Percentiles rank a stretch among this genome's conserved stretches.
phyloP scores from a whole-genome alignment of 2,329 filamentous ascomycete species.

The Cordyceps farinosa region DNA sequence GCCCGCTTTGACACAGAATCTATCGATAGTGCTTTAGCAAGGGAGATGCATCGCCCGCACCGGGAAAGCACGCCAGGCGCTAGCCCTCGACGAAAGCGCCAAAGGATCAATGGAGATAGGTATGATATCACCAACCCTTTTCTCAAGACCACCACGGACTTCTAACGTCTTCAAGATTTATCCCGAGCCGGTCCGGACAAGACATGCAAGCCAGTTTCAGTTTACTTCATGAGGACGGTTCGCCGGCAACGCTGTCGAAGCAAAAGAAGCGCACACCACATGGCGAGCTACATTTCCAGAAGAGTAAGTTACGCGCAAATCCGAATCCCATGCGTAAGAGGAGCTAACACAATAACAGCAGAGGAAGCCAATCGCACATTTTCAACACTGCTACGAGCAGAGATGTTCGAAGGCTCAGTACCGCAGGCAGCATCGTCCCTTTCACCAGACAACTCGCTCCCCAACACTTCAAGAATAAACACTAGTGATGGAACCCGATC shows the following conservation, averaged over 20 bases:
- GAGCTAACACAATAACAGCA: constrained; percentile 42
- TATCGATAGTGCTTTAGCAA: constrained; percentile 48
- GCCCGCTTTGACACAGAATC: constrained; percentile 46
- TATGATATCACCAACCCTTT: constrained; percentile 30
- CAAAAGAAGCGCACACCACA: constrained; percentile 81
- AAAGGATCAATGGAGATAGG: constrained; percentile 60
- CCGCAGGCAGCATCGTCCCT: constrained; percentile 69
- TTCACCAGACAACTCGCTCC: constrained; percentile 55
- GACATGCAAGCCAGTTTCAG: constrained; percentile 92
- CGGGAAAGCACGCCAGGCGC: constrained; percentile 50
- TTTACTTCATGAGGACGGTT: constrained; percentile 86
- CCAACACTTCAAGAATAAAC: constrained; percentile 50
- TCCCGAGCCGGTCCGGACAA: constrained; percentile 88
- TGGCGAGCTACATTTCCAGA: constrained; percentile 90
- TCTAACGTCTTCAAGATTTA: constrained; percentile 63
- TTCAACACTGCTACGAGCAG: constrained; percentile 79
- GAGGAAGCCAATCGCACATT: constrained; percentile 96
- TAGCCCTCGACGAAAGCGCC: constrained; percentile 57
- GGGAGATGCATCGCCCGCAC: constrained; percentile 49
- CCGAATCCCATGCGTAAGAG: not conserved
- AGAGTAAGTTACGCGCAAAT: constrained; percentile 58
- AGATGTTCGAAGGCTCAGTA: constrained; percentile 87
- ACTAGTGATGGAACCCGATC: constrained; percentile 66
- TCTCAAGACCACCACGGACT: not conserved
- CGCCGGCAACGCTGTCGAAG: constrained; percentile 84